phyloP scores from a whole-genome alignment of 257 asterid genomes.

The Dorcoceras hygrometricum region DNA sequence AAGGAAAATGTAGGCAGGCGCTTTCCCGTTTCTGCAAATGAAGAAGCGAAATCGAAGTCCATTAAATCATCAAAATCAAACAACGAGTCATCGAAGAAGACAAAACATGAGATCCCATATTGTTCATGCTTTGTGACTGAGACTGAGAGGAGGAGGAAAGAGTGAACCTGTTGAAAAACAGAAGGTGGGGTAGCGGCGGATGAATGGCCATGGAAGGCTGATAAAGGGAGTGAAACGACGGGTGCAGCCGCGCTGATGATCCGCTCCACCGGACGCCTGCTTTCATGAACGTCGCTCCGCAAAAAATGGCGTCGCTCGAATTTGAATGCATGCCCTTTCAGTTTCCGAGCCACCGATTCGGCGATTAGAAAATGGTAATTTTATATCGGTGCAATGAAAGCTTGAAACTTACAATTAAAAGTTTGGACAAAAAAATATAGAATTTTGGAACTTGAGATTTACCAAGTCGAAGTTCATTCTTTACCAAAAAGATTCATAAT shows the following conservation, averaged over 20 bases:
- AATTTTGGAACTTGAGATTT: too few species aligned
- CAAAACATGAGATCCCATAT: neutral
- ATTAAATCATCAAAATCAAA: conserved; percentile 1
- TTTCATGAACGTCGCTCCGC: conserved; percentile 15
- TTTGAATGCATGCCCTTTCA: neutral
- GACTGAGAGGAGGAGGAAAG: neutral
- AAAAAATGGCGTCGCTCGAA: neutral
- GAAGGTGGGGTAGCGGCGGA: conserved; percentile 2
- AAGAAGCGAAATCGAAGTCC: neutral
- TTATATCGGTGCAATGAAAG: neutral
- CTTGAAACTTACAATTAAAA: neutral
- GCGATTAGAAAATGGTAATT: too few species aligned
- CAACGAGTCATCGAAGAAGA: neutral
- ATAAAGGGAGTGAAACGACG: conserved; percentile 43
- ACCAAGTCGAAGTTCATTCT: too few species aligned
- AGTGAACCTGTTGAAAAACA: neutral
- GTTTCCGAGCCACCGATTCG: neutral
- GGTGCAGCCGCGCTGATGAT: conserved; percentile 16
- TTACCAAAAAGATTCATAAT: too few species aligned
- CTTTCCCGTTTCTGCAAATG: conserved; percentile 2
- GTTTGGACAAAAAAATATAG: neutral
- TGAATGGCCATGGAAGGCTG: neutral
- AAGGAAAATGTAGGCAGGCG: neutral
- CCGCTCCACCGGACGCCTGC: conserved; percentile 29
- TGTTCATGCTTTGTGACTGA: neutral